Conservation (phyloP, 2,329 filamentous ascomycete genomes). For the Metarhizium anisopliae region DNA sequence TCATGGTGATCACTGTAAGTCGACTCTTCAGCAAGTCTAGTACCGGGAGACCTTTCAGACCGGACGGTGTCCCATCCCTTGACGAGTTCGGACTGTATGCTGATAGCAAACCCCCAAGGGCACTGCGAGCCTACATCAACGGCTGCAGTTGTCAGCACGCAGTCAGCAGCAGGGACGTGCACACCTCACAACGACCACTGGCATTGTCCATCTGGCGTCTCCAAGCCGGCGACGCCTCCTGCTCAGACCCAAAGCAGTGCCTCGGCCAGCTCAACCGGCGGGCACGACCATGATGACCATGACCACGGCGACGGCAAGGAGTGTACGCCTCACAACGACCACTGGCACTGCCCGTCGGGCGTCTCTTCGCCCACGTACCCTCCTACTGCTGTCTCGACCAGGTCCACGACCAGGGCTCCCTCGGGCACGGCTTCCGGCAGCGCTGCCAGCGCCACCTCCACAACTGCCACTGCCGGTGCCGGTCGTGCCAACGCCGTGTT, state of each 20-base stretch:
- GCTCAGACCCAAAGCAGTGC: constrained; percentile 2
- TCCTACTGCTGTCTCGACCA: constrained; percentile 2
- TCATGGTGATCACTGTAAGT: constrained; percentile 10
- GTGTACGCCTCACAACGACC: constrained; percentile 7
- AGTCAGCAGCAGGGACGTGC: constrained; percentile 9
- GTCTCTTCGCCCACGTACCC: constrained; percentile 4
- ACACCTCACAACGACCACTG: constrained; percentile 6
- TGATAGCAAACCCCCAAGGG: constrained; percentile 2
- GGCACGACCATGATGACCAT: constrained; percentile 1
- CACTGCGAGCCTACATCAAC: constrained; percentile 8
- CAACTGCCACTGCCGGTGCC: background rate
- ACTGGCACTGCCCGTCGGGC: constrained; percentile 13
- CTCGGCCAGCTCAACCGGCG: background rate
- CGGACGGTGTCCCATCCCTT: background rate
- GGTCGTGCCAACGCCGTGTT: constrained; percentile 1
- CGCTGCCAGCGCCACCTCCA: background rate
- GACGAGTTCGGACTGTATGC: background rate
- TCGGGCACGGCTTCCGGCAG: background rate
- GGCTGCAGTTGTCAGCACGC: constrained; percentile 2
- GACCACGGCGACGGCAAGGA: constrained; percentile 3
- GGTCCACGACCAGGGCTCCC: background rate
- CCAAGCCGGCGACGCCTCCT: constrained; percentile 8
- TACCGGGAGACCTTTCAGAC: no score
- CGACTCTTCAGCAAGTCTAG: background rate
- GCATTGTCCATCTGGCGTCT: constrained; percentile 12